phyloP scores from a whole-genome alignment of 805 yeast genomes.

The Kluyveromyces lactis region DNA sequence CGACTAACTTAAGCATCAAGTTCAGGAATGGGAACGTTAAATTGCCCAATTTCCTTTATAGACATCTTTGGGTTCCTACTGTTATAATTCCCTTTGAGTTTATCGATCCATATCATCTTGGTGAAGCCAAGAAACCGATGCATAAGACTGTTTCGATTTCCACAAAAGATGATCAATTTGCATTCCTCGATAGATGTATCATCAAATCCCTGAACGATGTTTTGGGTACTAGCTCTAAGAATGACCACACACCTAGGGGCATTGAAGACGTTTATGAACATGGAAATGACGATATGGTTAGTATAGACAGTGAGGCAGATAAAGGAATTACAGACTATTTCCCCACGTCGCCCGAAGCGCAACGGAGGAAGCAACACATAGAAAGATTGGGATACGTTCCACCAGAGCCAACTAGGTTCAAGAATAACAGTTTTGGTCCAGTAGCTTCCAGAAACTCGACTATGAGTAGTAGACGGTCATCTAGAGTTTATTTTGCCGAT shows the following conservation, averaged over 20 bases:
- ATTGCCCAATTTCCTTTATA: constrained; percentile 26
- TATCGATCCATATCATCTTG: constrained; percentile 21
- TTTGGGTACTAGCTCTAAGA: constrained; percentile 10
- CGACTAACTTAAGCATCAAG: constrained; percentile 29
- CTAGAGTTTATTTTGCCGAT: constrained; percentile 22
- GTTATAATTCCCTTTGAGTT: constrained; percentile 28
- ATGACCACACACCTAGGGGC: too few species aligned
- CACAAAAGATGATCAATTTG: constrained; percentile 4
- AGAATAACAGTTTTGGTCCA: neutral
- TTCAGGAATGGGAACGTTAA: constrained; percentile 29
- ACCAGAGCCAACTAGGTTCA: constrained; percentile 21
- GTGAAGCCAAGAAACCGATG: constrained; percentile 7
- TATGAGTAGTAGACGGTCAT: constrained; percentile 16
- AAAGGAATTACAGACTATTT: constrained; percentile 18
- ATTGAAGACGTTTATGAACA: constrained; percentile 5
- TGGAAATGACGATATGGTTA: constrained; percentile 12
- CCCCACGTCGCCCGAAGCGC: constrained; percentile 21
- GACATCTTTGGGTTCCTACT: constrained; percentile 23
- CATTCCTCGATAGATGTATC: constrained; percentile 13
- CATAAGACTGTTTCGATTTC: neutral
- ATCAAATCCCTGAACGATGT: constrained; percentile 20
- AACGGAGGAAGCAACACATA: constrained; percentile 18
- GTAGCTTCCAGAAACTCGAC: constrained; percentile 9
- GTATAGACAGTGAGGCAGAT: constrained; percentile 5
- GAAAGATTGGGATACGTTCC: constrained; percentile 25